Evolutionary conservation across 805 yeast species (phyloP).

Genomic region (Saccharomycopsis sp.): DNA sequence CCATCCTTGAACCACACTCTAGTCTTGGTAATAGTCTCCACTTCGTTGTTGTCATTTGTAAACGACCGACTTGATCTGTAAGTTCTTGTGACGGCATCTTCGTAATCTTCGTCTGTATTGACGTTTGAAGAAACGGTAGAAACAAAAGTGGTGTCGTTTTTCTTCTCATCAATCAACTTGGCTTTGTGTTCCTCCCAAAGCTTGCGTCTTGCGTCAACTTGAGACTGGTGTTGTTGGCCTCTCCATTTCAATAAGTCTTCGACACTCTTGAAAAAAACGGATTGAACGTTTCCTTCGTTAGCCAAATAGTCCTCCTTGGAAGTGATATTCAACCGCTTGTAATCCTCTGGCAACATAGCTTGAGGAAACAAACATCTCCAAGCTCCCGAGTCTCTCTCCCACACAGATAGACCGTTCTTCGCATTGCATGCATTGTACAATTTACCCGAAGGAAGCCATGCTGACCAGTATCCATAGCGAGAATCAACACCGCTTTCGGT

Average conservation of each 20-base stretch:
- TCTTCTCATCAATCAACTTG: background rate
- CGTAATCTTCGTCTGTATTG: background rate
- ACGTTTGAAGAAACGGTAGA: background rate
- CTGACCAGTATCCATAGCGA: conserved; percentile 40
- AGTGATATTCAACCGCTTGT: conserved; percentile 27
- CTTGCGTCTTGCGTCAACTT: conserved; percentile 2
- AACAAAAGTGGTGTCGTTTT: background rate
- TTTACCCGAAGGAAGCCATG: conserved; percentile 50
- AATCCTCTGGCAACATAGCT: conserved; percentile 25
- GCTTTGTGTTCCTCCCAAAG: conserved; percentile 24
- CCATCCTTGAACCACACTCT: conserved; percentile 40
- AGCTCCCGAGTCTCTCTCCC: conserved; percentile 72
- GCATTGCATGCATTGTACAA: conserved; percentile 59
- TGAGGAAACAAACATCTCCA: conserved; percentile 90
- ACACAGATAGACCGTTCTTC: conserved; percentile 61
- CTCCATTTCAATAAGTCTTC: conserved; percentile 42
- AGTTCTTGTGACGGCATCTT: conserved; percentile 30
- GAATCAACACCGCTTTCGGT: conserved; percentile 17
- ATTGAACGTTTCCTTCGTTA: conserved; percentile 39
- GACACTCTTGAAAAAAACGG: conserved; percentile 57
- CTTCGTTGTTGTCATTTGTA: conserved; percentile 37
- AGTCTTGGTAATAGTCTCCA: conserved; percentile 34
- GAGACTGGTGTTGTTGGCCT: conserved; percentile 3
- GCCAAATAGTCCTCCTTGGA: conserved; percentile 55
- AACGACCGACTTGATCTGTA: conserved; percentile 32